A percentile compares a stretch with the other conserved stretches of the same genome.
Conservation (phyloP, 352 stramenopile genomes). For the Pythium guiyangense region DNA sequence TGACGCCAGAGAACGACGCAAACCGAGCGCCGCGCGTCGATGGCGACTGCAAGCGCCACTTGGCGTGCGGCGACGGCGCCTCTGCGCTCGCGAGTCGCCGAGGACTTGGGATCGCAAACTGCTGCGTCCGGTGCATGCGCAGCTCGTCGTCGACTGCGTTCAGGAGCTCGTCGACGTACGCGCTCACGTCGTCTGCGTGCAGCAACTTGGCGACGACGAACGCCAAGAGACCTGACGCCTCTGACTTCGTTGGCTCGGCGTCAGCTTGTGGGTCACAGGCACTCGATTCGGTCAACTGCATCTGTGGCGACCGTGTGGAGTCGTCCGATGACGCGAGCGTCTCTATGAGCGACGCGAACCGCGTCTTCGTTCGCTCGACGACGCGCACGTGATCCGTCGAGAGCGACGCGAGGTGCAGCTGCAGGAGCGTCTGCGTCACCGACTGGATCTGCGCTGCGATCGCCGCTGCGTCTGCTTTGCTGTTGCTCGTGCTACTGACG, state of each 20-base stretch:
- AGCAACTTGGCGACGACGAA: constrained; percentile 43
- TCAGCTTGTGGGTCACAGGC: no score
- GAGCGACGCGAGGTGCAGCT: constrained; percentile 31
- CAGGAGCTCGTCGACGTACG: constrained; percentile 40
- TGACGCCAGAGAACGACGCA: constrained; percentile 33
- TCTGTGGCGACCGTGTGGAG: no score
- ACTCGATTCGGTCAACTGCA: no score
- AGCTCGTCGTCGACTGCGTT: constrained; percentile 34
- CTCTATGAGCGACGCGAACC: constrained; percentile 20
- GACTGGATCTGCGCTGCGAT: constrained; percentile 27
- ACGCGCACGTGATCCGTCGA: constrained; percentile 30
- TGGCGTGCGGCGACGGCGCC: constrained; percentile 18
- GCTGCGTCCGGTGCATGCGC: constrained; percentile 24
- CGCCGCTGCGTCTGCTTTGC: no score
- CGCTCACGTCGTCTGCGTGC: constrained; percentile 27
- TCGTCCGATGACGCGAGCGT: constrained; percentile 14
- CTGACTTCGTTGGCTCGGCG: no score
- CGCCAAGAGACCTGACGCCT: no score
- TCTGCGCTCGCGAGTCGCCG: constrained; percentile 22
- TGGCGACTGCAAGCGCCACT: constrained; percentile 14
- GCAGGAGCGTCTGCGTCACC: constrained; percentile 36
- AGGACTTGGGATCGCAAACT: constrained; percentile 27
- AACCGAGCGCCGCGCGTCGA: constrained; percentile 23
- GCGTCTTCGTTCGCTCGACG: constrained; percentile 33
- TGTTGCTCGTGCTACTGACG: not conserved